A percentile compares a stretch with the other conserved stretches of the same genome.
Evolutionary conservation across 1,139 yeast species (phyloP).

Genomic region (Schwanniomyces etchellsii): DNA sequence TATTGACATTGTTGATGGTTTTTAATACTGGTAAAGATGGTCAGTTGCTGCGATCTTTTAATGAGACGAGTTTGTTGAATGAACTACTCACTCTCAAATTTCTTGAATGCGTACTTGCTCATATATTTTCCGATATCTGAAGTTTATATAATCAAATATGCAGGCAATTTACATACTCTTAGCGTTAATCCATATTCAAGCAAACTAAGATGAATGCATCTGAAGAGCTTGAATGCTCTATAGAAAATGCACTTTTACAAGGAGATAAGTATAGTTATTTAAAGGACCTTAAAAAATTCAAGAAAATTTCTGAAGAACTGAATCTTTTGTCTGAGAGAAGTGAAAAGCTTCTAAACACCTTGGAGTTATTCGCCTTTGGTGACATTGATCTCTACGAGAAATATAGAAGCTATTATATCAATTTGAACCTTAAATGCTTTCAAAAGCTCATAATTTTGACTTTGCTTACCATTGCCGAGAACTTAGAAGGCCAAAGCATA

Average conservation of each 20-base stretch:
- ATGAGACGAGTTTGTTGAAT: conserved; percentile 19
- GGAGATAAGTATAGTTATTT: background rate
- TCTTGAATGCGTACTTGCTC: conserved; percentile 24
- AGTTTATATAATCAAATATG: no score
- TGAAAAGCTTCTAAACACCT: conserved; percentile 8
- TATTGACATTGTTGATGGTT: conserved; percentile 14
- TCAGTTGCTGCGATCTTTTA: conserved; percentile 1
- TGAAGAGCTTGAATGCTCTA: no score
- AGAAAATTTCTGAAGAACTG: background rate
- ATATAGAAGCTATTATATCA: conserved; percentile 13
- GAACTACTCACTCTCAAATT: conserved; percentile 23
- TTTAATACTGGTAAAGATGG: conserved; percentile 12
- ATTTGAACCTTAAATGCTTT: conserved; percentile 9
- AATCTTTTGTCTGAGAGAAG: background rate
- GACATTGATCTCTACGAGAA: conserved; percentile 20
- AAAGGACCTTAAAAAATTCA: background rate
- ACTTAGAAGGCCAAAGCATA: conserved; percentile 18
- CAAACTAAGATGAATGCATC: no score
- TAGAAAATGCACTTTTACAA: background rate
- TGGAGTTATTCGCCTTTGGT: conserved; percentile 38
- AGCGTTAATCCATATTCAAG: no score
- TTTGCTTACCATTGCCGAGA: conserved; percentile 19
- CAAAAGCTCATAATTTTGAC: conserved; percentile 26
- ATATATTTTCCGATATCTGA: conserved; percentile 24
- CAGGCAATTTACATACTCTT: no score